Evolutionary conservation across 176 grass and related monocot genomes (phyloP).

Genomic region (Tillandsia leiboldiana): DNA sequence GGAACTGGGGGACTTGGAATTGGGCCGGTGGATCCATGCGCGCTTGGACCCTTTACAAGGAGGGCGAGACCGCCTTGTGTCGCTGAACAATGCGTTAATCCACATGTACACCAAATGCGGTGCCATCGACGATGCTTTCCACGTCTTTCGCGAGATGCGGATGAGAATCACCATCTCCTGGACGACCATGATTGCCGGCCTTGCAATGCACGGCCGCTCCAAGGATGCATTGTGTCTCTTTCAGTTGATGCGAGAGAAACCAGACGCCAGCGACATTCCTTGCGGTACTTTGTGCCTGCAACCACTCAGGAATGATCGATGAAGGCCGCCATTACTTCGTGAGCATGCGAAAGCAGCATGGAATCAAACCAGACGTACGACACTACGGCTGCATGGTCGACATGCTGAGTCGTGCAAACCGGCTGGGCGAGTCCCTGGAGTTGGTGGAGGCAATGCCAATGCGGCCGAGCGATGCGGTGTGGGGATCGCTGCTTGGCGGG

Average conservation of each 20-base stretch:
- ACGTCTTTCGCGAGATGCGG: conserved; percentile 46
- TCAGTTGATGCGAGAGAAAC: conserved; percentile 27
- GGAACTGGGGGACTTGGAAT: conserved; percentile 33
- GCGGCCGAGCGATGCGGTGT: conserved; percentile 29
- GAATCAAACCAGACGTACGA: conserved; percentile 40
- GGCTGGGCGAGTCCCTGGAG: conserved; percentile 32
- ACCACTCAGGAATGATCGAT: conserved; percentile 32
- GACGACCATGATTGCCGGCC: conserved; percentile 66
- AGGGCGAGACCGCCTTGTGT: conserved; percentile 4
- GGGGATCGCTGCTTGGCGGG: conserved; percentile 45
- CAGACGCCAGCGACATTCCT: conserved; percentile 42
- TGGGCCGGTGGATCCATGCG: conserved; percentile 48
- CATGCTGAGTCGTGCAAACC: conserved; percentile 42
- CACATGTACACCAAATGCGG: conserved; percentile 58
- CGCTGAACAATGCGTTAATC: conserved; percentile 50
- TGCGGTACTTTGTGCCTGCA: conserved; percentile 40
- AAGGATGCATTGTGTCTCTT: conserved; percentile 50
- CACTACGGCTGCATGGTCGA: conserved; percentile 73
- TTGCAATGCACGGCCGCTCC: conserved; percentile 32
- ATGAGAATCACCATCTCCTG: conserved; percentile 46
- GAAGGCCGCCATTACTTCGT: conserved; percentile 42
- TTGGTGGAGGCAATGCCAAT: conserved; percentile 47
- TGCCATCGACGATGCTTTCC: conserved; percentile 31
- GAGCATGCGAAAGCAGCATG: conserved; percentile 41
- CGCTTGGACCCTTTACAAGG: conserved; percentile 10